Base-by-base conservation (phyloP, 2,329 filamentous ascomycete species). In the Onygenales sp. region DNA sequence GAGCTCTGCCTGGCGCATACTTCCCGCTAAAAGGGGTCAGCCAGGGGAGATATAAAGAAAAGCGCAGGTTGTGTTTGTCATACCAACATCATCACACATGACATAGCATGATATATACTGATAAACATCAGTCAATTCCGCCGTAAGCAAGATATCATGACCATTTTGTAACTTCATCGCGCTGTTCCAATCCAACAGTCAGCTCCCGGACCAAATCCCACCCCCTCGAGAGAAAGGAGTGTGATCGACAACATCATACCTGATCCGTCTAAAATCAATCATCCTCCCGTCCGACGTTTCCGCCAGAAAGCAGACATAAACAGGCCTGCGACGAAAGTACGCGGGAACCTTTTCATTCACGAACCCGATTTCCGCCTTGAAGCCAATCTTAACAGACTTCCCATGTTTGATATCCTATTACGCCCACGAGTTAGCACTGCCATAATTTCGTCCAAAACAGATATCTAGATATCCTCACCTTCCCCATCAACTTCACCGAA, bases 1-100 rank as follows among this genome's bases (percentile, higher is more conserved):
- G 9, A 84, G 56, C 27, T 75, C 73, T 6, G 79, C 81, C 55
- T 72, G 69, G 56, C 76, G 73, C 62, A 77, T 67, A 9, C 81
- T 84, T 9, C 81, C 81, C 56, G 80, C 81, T 80, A 53, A 43
- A 42, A n/a, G n/a, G 32, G 27, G 38, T 53, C 32, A 53, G 27
- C 49, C 31, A 43, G 8, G n/a, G 42, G 7, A 8, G 21, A 27
- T 27, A 27, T 27, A 27, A 31, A 32, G 32, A 32, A 14, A 27
- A 21, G 35, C 14, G 14, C 9, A 11, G 43, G 32, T 55, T 43
- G 36, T 60, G 13, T 13, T 5, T 5, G 3, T 55, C 70, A 57
- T 66, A 81, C 80, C 88, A 61, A 97, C 86, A 43, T 89, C 85
- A 69, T 96, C 92, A 59, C 91, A 97, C 67, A 88, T 87, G 48